Evolutionary conservation across 257 asterid species (phyloP), one percentile per base, ranked within the genome.

Genomic region (Paraleonurus japonicus): DNA sequence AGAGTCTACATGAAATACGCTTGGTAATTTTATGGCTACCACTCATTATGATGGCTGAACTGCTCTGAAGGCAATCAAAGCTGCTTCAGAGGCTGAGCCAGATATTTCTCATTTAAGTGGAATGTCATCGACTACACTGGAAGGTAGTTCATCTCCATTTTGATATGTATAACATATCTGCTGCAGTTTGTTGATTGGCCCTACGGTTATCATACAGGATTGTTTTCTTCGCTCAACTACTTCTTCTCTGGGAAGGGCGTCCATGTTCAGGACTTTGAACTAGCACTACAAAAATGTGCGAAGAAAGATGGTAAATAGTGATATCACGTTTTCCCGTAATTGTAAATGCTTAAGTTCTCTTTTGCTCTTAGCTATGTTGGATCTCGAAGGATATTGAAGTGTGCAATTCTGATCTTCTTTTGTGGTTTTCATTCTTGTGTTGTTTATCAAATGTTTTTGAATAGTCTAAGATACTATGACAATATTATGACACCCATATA

Each of bases 171-270:
- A 33, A 72, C 54, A 35, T 73, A 33, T 71, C 66, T 64, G 61
- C 55, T 71, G 64, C 75, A 35, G 48, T n/a, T 68, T 62, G 72
- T 65, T 75, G 71, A 53, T 65, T 73, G 64, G 81, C 65, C 68
- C 65, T 72, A 17, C 57, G 61, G 37, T 58, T 73, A 39, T 73
- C 66, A 24, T 61, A 35, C 88, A 95, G 99, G 99, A 75, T 69
- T 95, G 80, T 83, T 89, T 81, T 85, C 93, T 80, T 83, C 99
- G 19, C 90, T 95, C 76, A 82, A 28, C 84, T 91, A 84, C 86
- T 87, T 95, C 85, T 91, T 95, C 78, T 85, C 90, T 72, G 90
- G 76, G 76, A 79, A 88, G 75, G 93, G 98, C 51, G 23, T 72
- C 78, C 96, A 89, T 78, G 87, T 81, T 35, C 72, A 65, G 72